Conservation (phyloP, 257 asterid species). For the Echites panduratus region DNA sequence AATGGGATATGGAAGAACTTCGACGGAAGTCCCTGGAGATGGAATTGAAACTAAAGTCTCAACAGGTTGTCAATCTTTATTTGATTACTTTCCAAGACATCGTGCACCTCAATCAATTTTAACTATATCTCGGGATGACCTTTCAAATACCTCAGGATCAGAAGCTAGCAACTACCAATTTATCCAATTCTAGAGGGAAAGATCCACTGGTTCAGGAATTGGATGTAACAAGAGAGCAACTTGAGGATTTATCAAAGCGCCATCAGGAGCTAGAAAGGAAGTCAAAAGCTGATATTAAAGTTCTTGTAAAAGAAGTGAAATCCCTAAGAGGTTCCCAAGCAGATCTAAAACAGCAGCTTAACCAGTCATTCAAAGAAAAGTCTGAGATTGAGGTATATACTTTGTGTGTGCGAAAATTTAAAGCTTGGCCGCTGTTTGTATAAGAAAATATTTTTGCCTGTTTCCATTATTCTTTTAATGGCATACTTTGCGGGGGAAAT, state of each 20-base stretch:
- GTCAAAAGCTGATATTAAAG: slow-evolving; percentile 78
- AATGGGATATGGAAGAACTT: slow-evolving; percentile 99
- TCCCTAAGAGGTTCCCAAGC: slow-evolving; percentile 74
- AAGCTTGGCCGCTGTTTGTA: slow-evolving; percentile 1
- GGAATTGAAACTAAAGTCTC: slow-evolving; percentile 73
- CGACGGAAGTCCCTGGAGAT: slow-evolving; percentile 71
- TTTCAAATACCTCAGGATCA: slow-evolving; percentile 33
- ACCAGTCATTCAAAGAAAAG: slow-evolving; percentile 50
- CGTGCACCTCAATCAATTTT: slow-evolving; percentile 14
- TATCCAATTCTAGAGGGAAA: slow-evolving; percentile 36
- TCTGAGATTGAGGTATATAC: slow-evolving; percentile 56
- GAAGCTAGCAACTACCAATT: slow-evolving; percentile 26
- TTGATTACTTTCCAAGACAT: slow-evolving; percentile 15
- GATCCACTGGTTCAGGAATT: slow-evolving; percentile 48
- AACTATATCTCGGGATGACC: slow-evolving; percentile 11
- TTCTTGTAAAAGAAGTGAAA: slow-evolving; percentile 89
- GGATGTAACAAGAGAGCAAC: slow-evolving; percentile 48
- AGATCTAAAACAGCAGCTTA: slow-evolving; percentile 59
- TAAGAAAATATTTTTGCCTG: neutral
- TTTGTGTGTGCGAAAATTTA: slow-evolving; percentile 10
- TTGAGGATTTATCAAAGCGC: slow-evolving; percentile 53
- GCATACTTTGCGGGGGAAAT: neutral
- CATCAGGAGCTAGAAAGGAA: slow-evolving; percentile 71
- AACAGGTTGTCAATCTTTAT: slow-evolving; percentile 44
- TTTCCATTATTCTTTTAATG: neutral